These are phyloP conservation scores for Argentina anserina DNA, from an alignment of 306 rosid species.

Conservation along the genomic window DNA sequence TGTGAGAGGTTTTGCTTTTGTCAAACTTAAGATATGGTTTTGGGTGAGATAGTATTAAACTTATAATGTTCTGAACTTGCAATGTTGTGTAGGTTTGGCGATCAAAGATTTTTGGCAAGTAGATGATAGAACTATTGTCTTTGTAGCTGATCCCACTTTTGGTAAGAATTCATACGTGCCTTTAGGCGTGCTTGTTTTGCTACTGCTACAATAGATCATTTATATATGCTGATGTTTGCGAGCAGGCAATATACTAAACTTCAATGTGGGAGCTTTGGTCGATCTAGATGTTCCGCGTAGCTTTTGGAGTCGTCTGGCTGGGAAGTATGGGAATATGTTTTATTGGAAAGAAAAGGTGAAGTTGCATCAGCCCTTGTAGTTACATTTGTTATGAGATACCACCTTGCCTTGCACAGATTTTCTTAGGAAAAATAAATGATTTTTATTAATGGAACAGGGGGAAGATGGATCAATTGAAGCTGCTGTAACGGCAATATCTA, in stretches of 20 bases:
- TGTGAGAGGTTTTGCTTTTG: not conserved
- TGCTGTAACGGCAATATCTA: constrained; percentile 84
- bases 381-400: not conserved
- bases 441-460: constrained; percentile 50
- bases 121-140: constrained; percentile 93
- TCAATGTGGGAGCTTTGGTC: constrained; percentile 82
- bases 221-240: constrained; percentile 16
- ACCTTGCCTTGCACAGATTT: not conserved
- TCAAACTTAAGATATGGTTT: not conserved
- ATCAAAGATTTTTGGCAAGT: constrained; percentile 91
- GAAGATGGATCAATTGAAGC: constrained; percentile 94
- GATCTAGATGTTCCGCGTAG: constrained; percentile 91
- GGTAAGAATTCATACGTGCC: constrained; percentile 37
- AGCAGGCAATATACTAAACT: constrained; percentile 85
- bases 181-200: not conserved
- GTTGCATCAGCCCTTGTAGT: constrained; percentile 4
- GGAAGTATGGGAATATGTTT: constrained; percentile 90
- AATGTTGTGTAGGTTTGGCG: constrained; percentile 66
- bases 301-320: constrained; percentile 96
- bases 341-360: constrained; percentile 93
- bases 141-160: constrained; percentile 98
- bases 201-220: constrained; percentile 12
- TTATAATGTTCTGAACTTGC: not conserved
- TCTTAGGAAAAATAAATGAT: not conserved
- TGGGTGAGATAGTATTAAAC: not conserved